Base-by-base conservation (phyloP, 176 grass and related monocot species). In the Musa schizocarpa region DNA sequence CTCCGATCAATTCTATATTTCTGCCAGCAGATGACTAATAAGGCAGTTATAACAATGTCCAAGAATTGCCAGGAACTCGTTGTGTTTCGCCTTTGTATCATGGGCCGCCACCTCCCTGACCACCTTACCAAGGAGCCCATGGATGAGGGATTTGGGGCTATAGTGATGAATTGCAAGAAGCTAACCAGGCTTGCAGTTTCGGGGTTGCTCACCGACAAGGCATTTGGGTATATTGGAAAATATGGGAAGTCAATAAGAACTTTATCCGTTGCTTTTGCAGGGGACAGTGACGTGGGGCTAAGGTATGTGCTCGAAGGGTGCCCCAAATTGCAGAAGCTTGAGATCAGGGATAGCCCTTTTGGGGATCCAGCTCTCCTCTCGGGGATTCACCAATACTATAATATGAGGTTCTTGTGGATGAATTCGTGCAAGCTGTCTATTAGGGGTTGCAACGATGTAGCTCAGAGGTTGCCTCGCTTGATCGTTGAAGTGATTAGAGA, bases 401-500 rank as follows among this genome's bases (percentile, higher is more conserved):
- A 77, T 43, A 77, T 77, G 75, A 77, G 75, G 20, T 77, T 77
- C 49, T 26, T 77, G 48, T 77, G 75, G 75, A 77, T 77, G 75
- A 65, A 59, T 53, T 65, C 75, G 0, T 77, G 75, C 61, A 65
- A 77, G 59, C 61, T 77, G 6, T 52, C 75, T 5, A 13, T 26
- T 1, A 65, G 48, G 12, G 75, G 75, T 13, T 77, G 75, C 75
- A 66, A 27, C 21, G 75, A 77, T 16, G 59, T 77, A n/a, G 59
- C 75, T 53, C 48, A 50, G 49, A 65, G 61, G 49, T 50, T 65
- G 3, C 75, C 75, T 53, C 75, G 24, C 75, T 26, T 77, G 34
- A 48, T 64, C 10, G 61, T 77, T 20, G 75, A 77, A 77, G 59
- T 65, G n/a, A 77, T 77, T 6, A 11, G 58, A 7, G 75, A 77